These are phyloP conservation scores for Labyrinthula sp. DNA, from an alignment of 352 stramenopile genomes.

Conservation along the genomic window DNA sequence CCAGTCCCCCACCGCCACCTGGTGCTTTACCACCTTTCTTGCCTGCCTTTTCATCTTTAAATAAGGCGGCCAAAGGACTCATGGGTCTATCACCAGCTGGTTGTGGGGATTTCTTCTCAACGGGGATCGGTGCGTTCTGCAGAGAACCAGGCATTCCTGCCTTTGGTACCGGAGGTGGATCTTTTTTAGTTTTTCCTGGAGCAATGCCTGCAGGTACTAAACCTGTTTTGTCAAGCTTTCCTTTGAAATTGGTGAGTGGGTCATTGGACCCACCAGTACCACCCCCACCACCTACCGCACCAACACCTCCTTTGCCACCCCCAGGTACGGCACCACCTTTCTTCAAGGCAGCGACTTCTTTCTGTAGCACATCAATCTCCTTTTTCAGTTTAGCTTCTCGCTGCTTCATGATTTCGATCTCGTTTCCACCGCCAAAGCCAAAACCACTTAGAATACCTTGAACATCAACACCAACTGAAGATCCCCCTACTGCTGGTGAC, in stretches of 20 bases:
- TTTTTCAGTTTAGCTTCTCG: conserved; percentile 3
- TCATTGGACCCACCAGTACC: no score
- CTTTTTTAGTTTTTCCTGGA: conserved; percentile 1
- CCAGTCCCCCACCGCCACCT: no score
- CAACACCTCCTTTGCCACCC: conserved; percentile 4
- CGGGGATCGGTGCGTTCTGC: conserved; percentile 21
- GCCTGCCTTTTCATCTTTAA: no score
- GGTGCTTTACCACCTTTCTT: no score
- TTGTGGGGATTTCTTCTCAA: no score
- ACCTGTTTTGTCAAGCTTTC: conserved; percentile 24
- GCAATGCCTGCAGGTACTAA: conserved; percentile 4
- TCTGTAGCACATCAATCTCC: conserved; percentile 10
- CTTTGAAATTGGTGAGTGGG: conserved; percentile 9
- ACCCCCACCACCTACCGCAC: no score
- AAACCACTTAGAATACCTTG: no score
- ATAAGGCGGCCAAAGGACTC: no score
- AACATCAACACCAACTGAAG: no score
- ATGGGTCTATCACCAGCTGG: no score
- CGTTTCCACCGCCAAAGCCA: conserved; percentile 3
- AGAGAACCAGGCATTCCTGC: conserved; percentile 23
- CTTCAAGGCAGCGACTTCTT: conserved; percentile 5
- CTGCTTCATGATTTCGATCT: conserved; percentile 16
- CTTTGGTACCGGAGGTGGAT: conserved; percentile 2
- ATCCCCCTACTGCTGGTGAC: no score
- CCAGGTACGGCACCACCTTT: conserved; percentile 20